Evolutionary conservation across 2,329 filamentous ascomycete species (phyloP), one percentile per base, ranked within the genome.

Genomic region (Cadophora gregata): DNA sequence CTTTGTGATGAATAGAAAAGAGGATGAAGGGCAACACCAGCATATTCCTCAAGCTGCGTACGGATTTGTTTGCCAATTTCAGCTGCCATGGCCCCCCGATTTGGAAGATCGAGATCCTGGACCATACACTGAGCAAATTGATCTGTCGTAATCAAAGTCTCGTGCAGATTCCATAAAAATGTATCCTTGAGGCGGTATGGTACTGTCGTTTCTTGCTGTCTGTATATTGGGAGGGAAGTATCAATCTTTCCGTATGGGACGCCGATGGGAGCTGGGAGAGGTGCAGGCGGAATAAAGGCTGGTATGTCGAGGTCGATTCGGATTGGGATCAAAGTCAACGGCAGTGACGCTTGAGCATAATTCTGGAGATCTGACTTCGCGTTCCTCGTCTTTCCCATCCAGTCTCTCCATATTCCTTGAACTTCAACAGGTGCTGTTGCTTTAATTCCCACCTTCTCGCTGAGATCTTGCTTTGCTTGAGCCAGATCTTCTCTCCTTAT

Each of bases 131-230:
- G 87, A n/a, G 96, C 96, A 77, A 98, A 99, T 76, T 97, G 92
- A 76, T 99, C 96, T 0, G 96, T 97, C 0, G 96, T 99, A 61
- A 94, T 92, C 66, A 97, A 83, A 0, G 93, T 92, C 81, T 99
- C 96, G 79, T 98, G 95, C 16, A 99, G 84, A 75, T 99, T 99
- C 96, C 96, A 99, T 62, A 97, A 81, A 75, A 99, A 98, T n/a
- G 92, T 91, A 74, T 99, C 96, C 75, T 96, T 93, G 65, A 99
- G 84, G 69, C 96, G 88, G 79, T 93, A 97, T 3, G 93, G 91
- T 0, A 93, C 89, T 16, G 93, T 93, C 68, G 87, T 80, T 69
- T 97, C 95, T 64, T 91, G 91, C 64, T 86, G 84, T 74, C 90
- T 90, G 80, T 96, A 97, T 64, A 93, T 89, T 16, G 93, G 90